Conservation (phyloP, 305 asterid genomes). For the Coffea humblotiana region DNA sequence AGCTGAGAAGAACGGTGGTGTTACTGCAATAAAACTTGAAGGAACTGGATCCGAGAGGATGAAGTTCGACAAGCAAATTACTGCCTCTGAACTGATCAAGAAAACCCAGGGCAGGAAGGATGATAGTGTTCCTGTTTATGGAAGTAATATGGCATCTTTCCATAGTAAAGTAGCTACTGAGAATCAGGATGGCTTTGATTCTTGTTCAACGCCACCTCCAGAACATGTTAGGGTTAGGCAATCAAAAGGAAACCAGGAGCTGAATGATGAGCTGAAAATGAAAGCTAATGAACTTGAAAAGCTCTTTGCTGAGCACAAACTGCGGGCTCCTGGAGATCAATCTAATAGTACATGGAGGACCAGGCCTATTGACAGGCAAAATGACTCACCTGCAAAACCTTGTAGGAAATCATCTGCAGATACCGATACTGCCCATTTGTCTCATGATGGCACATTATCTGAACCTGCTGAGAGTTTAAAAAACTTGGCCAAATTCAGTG, state of each 20-base stretch:
- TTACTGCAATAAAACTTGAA: conserved; percentile 43
- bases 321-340: conserved; percentile 67
- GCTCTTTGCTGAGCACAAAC: conserved; percentile 84
- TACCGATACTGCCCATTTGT: conserved; percentile 34
- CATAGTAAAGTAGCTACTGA: conserved; percentile 45
- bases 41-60: conserved; percentile 49
- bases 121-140: conserved; percentile 30
- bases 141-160: conserved; percentile 29
- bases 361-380: conserved; percentile 45
- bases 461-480: conserved; percentile 48
- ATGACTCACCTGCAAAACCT: conserved; percentile 38
- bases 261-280: conserved; percentile 72
- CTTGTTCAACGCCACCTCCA: conserved; percentile 49
- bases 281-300: conserved; percentile 88
- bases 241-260: conserved; percentile 80
- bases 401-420: conserved; percentile 38
- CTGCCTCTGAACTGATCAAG: conserved; percentile 45
- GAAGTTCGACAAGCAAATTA: conserved; percentile 45
- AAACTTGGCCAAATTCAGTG: conserved; percentile 36
- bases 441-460: conserved; percentile 31
- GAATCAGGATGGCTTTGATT: conserved; percentile 46
- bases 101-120: conserved; percentile 42
- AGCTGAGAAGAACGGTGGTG: conserved; percentile 35
- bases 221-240: conserved; percentile 56
- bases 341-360: conserved; percentile 49